Base-by-base conservation (phyloP, 192 early-diverging fungal genomes). In the Podila horticola region DNA sequence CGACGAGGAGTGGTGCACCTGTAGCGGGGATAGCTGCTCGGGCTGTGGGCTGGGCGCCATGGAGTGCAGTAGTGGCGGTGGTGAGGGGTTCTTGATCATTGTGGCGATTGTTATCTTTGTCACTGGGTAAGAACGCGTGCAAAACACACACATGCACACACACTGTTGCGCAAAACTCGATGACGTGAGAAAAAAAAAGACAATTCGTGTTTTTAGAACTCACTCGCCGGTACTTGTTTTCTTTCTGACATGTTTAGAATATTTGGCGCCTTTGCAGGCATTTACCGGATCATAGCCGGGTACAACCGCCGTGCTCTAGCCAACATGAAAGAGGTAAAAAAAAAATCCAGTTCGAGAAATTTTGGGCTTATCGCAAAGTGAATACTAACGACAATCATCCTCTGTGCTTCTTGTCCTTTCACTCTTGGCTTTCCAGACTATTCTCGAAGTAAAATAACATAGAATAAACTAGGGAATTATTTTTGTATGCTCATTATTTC, bases 361-460 rank as follows among this genome's bases (percentile, higher is more conserved):
- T n/a, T 55, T 22, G 22, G n/a, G 17, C 8, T 11, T 2, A 10
- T 24, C 24, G 2, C 52, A 24, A 24, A 55, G 20, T 10, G 20
- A 38, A 9, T 41, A 60, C 22, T 30, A 26, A 45, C 33, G n/a
- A n/a, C n/a, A n/a, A n/a, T n/a, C 38, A 2, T 49, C 2, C 11
- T 48, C 3, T 20, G 11, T 61, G 6, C 31, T 29, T 29, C 15
- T 20, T 61, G 34, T 26, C 61, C n/a, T 66, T 26, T 67, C 34
- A 22, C 8, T 51, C 65, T 41, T 19, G 10, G 19, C 22, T 22
- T 17, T 45, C 24, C 55, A 76, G 74, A 76, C 67, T 7, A 76
- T 76, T 52, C 74, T 76, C 12, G 67, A 76, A 26, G 74, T 76
- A 22, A 70, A 70, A 48, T 70, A 69, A 59, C 41, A 62, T n/a